Evolutionary conservation across 1,284 basidiomycete species (phyloP).

Genomic region (Laetiporus sulphureus): DNA sequence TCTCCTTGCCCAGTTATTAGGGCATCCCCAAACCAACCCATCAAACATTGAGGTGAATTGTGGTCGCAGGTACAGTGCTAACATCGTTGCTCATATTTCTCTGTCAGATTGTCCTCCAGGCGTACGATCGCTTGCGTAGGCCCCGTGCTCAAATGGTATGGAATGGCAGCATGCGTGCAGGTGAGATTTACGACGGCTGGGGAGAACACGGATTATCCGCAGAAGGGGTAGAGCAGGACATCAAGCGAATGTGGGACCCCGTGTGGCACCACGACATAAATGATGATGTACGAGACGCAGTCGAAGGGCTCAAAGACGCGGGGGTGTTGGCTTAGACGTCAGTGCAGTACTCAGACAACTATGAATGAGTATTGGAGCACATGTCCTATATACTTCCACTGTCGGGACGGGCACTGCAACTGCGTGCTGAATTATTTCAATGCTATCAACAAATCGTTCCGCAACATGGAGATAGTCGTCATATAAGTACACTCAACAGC

Average conservation of each 20-base stretch:
- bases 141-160: constrained; percentile 42
- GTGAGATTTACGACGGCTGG: constrained; percentile 25
- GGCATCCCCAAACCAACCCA: constrained; percentile 35
- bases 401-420: too few species aligned
- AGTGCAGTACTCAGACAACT: too few species aligned
- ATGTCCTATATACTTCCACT: too few species aligned
- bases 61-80: neutral
- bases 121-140: constrained; percentile 38
- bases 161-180: constrained; percentile 30
- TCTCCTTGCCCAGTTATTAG: constrained; percentile 41
- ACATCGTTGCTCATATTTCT: too few species aligned
- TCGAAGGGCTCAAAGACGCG: constrained; percentile 26
- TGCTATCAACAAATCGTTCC: too few species aligned
- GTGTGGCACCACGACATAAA: constrained; percentile 44
- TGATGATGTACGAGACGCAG: constrained; percentile 26
- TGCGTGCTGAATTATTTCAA: too few species aligned
- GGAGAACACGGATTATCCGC: constrained; percentile 15
- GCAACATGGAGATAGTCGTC: constrained; percentile 14
- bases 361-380: too few species aligned
- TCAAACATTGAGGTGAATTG: constrained; percentile 39
- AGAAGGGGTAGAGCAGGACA: constrained; percentile 20
- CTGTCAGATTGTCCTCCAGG: constrained; percentile 35
- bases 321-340: too few species aligned
- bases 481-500: constrained; percentile 26
- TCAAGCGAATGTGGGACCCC: constrained; percentile 36